phyloP scores from a whole-genome alignment of 257 asterid genomes.

The Solanum piurae region DNA sequence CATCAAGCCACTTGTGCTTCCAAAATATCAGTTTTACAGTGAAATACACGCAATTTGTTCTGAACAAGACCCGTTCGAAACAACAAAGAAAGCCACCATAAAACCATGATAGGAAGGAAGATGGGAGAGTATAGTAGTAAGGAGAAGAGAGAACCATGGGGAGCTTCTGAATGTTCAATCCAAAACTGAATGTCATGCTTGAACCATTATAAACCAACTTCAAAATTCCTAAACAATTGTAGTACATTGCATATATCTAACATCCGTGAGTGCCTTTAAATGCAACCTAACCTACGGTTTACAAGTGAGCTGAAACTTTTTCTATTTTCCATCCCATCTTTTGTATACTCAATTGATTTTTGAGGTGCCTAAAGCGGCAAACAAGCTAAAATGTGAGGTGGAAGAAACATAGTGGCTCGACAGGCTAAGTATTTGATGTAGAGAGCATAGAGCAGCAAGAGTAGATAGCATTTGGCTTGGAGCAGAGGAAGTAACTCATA shows the following conservation, averaged over 20 bases:
- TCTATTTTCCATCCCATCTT: not conserved
- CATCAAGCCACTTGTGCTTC: not conserved
- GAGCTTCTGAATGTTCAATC: not conserved
- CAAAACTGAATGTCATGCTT: not conserved
- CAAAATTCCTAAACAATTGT: not conserved
- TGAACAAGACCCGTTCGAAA: not conserved
- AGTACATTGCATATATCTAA: not conserved
- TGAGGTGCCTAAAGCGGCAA: not conserved
- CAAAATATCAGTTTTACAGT: not conserved
- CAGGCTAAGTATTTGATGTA: not conserved
- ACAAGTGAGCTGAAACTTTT: not conserved
- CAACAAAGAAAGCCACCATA: not conserved
- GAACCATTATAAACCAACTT: not conserved
- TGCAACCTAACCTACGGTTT: not conserved
- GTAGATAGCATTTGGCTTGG: not conserved
- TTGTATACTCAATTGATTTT: not conserved
- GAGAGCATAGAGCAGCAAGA: not conserved
- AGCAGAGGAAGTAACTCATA: not conserved
- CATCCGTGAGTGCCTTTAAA: not conserved
- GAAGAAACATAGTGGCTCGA: not conserved
- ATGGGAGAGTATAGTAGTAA: not conserved
- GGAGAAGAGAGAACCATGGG: not conserved
- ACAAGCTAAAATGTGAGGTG: not conserved
- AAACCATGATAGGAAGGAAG: not conserved
- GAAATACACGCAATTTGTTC: not conserved